Percentiles rank a stretch among this genome's conserved stretches.
Evolutionary conservation across 148 eudicot genomes (phyloP).

Genomic region (Rhododendron simsii): DNA sequence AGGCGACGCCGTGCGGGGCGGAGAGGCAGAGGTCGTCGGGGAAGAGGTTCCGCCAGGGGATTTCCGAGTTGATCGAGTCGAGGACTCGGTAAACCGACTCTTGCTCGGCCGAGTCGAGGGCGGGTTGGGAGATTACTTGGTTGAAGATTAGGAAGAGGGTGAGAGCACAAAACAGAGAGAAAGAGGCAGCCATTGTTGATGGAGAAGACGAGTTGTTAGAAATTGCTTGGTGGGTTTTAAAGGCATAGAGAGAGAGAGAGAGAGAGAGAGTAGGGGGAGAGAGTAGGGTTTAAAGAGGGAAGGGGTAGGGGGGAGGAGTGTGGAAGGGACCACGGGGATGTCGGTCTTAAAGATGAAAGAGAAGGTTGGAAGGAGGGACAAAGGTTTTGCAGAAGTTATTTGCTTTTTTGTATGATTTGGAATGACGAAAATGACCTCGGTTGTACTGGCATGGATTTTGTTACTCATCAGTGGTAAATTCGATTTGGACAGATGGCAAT

Average conservation of each 20-base stretch:
- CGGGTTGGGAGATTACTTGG: constrained; percentile 25
- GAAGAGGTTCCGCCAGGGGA: constrained; percentile 60
- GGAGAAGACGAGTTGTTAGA: background rate
- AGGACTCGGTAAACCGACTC: constrained; percentile 63
- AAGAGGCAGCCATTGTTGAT: constrained; percentile 1
- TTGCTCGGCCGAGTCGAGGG: constrained; percentile 49
- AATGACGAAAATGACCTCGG: constrained; percentile 6
- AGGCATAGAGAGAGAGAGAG: too few relatives aligned
- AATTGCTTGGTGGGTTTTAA: background rate
- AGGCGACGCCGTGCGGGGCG: constrained; percentile 79
- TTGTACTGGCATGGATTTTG: background rate
- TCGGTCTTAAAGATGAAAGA: constrained; percentile 27
- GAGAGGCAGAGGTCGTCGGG: constrained; percentile 78
- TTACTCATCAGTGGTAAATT: background rate
- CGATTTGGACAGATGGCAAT: background rate
- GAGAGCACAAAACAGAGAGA: background rate
- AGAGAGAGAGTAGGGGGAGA: background rate
- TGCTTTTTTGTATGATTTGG: background rate
- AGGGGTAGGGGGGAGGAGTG: background rate
- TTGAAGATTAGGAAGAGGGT: background rate
- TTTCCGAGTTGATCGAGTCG: constrained; percentile 52
- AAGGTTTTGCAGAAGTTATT: constrained; percentile 24
- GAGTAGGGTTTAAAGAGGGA: background rate
- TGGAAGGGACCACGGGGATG: constrained; percentile 11
- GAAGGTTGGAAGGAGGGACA: constrained; percentile 1